Percentiles rank a stretch among this genome's conserved stretches.
Evolutionary conservation across 306 rosid genomes (phyloP).

Genomic region (Cucurbita maxima): DNA sequence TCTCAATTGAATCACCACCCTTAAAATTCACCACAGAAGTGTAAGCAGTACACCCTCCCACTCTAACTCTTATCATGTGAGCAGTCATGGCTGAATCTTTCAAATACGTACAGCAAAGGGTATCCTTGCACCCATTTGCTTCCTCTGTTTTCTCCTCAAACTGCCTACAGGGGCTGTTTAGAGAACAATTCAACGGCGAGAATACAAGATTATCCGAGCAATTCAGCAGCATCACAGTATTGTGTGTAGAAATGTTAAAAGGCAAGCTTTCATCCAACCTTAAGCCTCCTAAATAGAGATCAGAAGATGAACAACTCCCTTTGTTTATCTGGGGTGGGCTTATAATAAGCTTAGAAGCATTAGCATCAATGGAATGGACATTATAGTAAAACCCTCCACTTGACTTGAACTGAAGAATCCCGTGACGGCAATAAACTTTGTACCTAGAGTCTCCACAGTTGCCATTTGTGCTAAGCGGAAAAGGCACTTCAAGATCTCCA

Average conservation of each 20-base stretch:
- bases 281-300: constrained; percentile 36
- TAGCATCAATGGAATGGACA: constrained; percentile 41
- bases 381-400: constrained; percentile 38
- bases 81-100: constrained; percentile 82
- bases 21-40: constrained; percentile 45
- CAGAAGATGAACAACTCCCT: constrained; percentile 46
- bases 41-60: constrained; percentile 73
- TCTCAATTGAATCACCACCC: constrained; percentile 26
- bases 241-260: constrained; percentile 52
- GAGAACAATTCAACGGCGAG: constrained; percentile 70
- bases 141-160: constrained; percentile 37
- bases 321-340: constrained; percentile 32
- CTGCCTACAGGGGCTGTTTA: constrained; percentile 47
- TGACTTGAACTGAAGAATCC: constrained; percentile 46
- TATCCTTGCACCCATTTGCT: constrained; percentile 33
- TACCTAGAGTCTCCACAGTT: constrained; percentile 55
- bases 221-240: constrained; percentile 61
- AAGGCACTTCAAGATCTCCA: constrained; percentile 50
- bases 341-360: constrained; percentile 32
- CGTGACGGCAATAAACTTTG: constrained; percentile 42
- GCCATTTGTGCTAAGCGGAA: constrained; percentile 55
- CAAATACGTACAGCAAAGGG: constrained; percentile 67
- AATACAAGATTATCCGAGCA: constrained; percentile 35
- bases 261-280: constrained; percentile 45
- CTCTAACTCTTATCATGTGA: constrained; percentile 38